phyloP scores from a whole-genome alignment of 2,329 filamentous ascomycete species.

The Alternaria ventricosa region DNA sequence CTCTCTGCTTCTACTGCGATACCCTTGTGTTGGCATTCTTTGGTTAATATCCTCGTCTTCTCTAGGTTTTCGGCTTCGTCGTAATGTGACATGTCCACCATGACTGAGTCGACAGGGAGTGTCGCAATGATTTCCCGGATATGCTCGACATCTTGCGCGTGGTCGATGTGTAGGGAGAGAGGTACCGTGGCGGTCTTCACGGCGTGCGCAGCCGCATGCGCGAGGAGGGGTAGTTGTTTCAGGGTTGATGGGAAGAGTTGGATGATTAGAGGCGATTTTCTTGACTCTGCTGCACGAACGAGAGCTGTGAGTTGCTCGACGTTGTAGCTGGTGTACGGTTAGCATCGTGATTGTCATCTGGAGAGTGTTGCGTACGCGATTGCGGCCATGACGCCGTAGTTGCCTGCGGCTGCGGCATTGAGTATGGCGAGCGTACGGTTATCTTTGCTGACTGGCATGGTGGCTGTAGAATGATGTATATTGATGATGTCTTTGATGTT shows the following conservation, averaged over 20 bases:
- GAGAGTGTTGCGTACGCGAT: slow-evolving; percentile 34
- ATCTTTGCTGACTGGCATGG: slow-evolving; percentile 23
- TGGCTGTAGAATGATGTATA: not conserved
- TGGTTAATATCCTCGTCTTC: slow-evolving; percentile 66
- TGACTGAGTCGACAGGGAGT: slow-evolving; percentile 72
- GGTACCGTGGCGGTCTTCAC: slow-evolving; percentile 51
- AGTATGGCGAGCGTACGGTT: slow-evolving; percentile 57
- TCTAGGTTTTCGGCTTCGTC: slow-evolving; percentile 74
- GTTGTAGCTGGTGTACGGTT: slow-evolving; percentile 36
- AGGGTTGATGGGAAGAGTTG: slow-evolving; percentile 66
- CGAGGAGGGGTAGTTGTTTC: slow-evolving; percentile 63
- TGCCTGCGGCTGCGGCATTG: slow-evolving; percentile 60
- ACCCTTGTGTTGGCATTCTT: slow-evolving; percentile 66
- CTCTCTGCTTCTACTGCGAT: slow-evolving; percentile 75
- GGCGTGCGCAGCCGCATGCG: slow-evolving; percentile 53
- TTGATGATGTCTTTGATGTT: not conserved
- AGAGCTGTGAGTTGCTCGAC: slow-evolving; percentile 45
- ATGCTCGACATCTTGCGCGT: slow-evolving; percentile 54
- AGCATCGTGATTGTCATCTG: not conserved
- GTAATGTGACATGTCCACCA: slow-evolving; percentile 79
- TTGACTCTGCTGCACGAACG: slow-evolving; percentile 43
- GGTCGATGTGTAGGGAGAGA: slow-evolving; percentile 56
- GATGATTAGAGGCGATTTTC: slow-evolving; percentile 44
- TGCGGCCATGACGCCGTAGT: slow-evolving; percentile 64
- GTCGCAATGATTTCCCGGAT: slow-evolving; percentile 53